Evolutionary conservation across 1,139 yeast genomes (phyloP), one percentile per base, ranked within the genome.

Genomic region (Hyphopichia fennica): DNA sequence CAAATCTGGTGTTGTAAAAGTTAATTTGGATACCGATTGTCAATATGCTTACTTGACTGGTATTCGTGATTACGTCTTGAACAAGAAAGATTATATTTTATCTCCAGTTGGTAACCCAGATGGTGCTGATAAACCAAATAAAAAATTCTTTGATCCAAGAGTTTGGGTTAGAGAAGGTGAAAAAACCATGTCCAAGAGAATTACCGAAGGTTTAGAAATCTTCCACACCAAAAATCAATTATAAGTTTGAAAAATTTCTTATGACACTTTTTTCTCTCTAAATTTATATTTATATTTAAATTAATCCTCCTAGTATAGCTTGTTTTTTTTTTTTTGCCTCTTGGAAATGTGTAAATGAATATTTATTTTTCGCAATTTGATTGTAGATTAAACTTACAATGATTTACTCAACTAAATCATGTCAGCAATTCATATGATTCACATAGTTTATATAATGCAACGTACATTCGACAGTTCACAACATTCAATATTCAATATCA

Each of bases 141-240:
- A 91, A 90, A 91, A 91, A 80, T 90, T 75, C 89, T 93, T 89
- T 69, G 99, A 93, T 79, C 99, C 99, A 77, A 93, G 99, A 85
- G 98, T 91, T 74, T 93, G 99, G 99, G 97, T 93, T 58, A 91
- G 99, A 82, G 98, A 91, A 77, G 99, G 99, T 81, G 99, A 93
- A 81, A 89, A 90, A 91, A 90, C 98, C 69, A 93, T 93, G 98
- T 60, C 83, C 56, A 75, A 72, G 57, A 88, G 97, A 83, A 80
- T 95, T 63, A 56, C 84, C 51, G 86, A 84, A 70, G 95, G 96
- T 64, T 81, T 93, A 69, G 79, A 75, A 42, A 77, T 87, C 67
- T 93, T 93, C 96, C 91, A 84, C 80, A 77, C 95, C 61, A 75
- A 79, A 68, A 68, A 69, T 67, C 82, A 79, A 68, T 67, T 84